Base-by-base conservation (phyloP, 1,139 yeast genomes). In the Candida labiduridarum region DNA sequence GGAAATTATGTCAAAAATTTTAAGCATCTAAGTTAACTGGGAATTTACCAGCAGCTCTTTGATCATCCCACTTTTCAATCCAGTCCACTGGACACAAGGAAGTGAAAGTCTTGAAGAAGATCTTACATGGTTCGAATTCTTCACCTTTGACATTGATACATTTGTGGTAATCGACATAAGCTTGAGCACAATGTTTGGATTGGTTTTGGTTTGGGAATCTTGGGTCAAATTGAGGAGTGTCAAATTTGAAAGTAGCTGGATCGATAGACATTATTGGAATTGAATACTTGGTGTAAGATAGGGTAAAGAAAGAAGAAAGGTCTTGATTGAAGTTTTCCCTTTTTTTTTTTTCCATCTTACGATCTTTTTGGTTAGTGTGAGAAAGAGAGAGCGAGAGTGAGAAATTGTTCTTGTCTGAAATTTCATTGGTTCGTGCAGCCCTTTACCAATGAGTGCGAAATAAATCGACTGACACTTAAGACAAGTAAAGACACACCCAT, bases 191-290 rank as follows among this genome's bases (percentile, higher is more conserved):
- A 82, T 92, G 97, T 79, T 88, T 91, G 66, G 97, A 88, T 77
- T 92, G 99, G 84, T 92, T 94, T 74, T 85, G 92, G 81, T 89
- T 85, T 62, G 99, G 98, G 85, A 89, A 90, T 76, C 97, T 86
- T 65, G 96, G 87, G 75, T 89, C 94, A 77, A 87, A 88, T 68
- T 89, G 94, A 58, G 90, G 94, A 56, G 96, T 88, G 61, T 84
- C 89, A 69, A 88, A 79, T 67, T 76, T 76, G 65, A 76, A 76
- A 59, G 64, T 74, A 58, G 74, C 80, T 58, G 74, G 67, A 65
- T 75, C 80, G 55, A 76, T 62, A 56, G 79, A 77, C 80, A 76
- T 76, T 46, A 36, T 46, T 15, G 29, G 25, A 27, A 9, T 29
- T 9, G 36, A 31, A 31, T 18, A 31, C 30, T 10, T 41, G 10